Evolutionary conservation across 331 rosid species (phyloP).

Genomic region (Saraca asoca): DNA sequence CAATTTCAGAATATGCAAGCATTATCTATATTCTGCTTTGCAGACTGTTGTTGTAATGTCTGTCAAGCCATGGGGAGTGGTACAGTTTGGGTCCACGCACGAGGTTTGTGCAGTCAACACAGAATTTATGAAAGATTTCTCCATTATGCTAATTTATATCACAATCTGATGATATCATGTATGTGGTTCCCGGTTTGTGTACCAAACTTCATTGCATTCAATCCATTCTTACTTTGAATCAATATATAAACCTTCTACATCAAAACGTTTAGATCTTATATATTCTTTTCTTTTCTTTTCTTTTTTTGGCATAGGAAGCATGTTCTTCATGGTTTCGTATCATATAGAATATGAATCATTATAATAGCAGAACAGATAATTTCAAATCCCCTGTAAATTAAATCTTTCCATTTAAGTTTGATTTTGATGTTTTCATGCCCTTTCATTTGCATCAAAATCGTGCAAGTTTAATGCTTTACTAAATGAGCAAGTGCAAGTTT

Average conservation of each 20-base stretch:
- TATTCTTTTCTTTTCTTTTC: too few relatives aligned
- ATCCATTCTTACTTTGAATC: background rate
- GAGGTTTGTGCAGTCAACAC: slow-evolving; percentile 50
- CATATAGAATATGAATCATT: background rate
- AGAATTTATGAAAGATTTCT: background rate
- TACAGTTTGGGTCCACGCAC: slow-evolving; percentile 71
- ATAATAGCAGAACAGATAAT: background rate
- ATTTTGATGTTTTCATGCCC: background rate
- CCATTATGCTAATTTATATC: background rate
- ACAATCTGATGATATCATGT: background rate
- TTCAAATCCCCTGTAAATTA: too few relatives aligned
- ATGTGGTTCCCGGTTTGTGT: background rate
- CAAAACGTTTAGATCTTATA: background rate
- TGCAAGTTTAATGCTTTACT: background rate
- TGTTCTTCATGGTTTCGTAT: background rate
- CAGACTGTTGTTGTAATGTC: slow-evolving; percentile 75
- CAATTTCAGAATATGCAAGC: background rate
- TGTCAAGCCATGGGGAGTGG: slow-evolving; percentile 63
- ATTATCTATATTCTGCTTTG: slow-evolving; percentile 30
- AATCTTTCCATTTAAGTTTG: background rate
- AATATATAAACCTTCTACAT: background rate
- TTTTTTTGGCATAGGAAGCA: background rate
- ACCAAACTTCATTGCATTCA: background rate
- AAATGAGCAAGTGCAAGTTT: background rate
- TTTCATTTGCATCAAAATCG: background rate